Percentiles rank a stretch among this genome's conserved stretches.
These are phyloP conservation scores for Penicilliopsis zonata DNA, from an alignment of 495 filamentous ascomycete species.

Conservation along the genomic window DNA sequence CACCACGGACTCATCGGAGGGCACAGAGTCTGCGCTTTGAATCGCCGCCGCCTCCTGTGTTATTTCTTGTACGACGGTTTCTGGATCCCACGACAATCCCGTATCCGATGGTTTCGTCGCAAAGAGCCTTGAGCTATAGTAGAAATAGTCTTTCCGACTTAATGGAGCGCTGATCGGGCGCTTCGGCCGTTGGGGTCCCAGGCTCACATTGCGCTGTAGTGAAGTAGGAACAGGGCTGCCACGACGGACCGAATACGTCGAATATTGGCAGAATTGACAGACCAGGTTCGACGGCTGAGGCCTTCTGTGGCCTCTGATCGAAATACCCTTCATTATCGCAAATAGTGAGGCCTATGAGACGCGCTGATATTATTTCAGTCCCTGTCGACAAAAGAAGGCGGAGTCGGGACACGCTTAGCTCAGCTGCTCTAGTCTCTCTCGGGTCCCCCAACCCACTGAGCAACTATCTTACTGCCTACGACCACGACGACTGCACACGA, in stretches of 20 bases:
- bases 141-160: constrained; percentile 1
- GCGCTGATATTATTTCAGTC: too few species aligned
- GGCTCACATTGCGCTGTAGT: constrained; percentile 3
- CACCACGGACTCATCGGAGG: constrained; percentile 26
- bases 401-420: neutral
- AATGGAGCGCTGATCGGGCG: constrained; percentile 1
- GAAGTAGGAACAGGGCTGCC: constrained; percentile 9
- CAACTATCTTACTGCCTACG: neutral
- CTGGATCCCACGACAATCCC: constrained; percentile 3
- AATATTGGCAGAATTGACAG: constrained; percentile 30
- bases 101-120: constrained; percentile 7
- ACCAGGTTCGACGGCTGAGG: constrained; percentile 13
- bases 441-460: too few species aligned
- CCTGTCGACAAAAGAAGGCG: neutral
- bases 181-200: constrained; percentile 10
- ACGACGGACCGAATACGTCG: constrained; percentile 10
- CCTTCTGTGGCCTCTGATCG: constrained; percentile 15
- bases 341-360: too few species aligned
- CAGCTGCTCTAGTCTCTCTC: neutral
- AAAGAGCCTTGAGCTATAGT: constrained; percentile 4
- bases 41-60: constrained; percentile 14
- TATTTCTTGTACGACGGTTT: constrained; percentile 15
- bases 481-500: neutral
- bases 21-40: constrained; percentile 21
- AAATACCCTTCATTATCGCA: constrained; percentile 22